These are phyloP conservation scores for Eucalyptus brandiana DNA, from an alignment of 345 rosid species.

Conservation along the genomic window DNA sequence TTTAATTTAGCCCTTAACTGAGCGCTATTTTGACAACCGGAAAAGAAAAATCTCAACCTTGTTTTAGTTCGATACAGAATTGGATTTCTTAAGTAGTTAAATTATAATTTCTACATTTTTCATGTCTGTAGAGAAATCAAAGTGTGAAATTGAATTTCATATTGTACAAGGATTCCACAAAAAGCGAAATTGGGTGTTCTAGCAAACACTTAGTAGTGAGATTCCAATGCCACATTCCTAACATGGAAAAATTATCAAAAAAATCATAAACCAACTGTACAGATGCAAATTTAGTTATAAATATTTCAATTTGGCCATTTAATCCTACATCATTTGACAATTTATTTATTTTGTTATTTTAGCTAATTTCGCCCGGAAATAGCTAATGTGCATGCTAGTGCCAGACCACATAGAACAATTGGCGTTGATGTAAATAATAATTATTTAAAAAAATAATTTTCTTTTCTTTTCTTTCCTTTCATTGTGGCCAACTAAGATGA, in stretches of 20 bases:
- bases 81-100: not conserved
- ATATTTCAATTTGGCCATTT: rapidly evolving
- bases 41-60: not conserved
- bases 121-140: not conserved
- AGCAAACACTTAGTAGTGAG: not conserved
- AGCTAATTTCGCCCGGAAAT: rapidly evolving
- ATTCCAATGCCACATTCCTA: rapidly evolving
- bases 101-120: not conserved
- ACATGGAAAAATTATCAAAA: not conserved
- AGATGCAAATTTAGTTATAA: not conserved
- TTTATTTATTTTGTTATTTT: rapidly evolving
- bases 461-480: no score
- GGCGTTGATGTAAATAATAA: rapidly evolving
- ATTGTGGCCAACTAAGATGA: no score
- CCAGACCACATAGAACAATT: rapidly evolving
- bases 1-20: not conserved
- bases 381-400: not conserved
- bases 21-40: not conserved
- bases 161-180: not conserved
- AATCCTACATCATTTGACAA: no score
- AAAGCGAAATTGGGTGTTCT: not conserved
- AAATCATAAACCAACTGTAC: rapidly evolving
- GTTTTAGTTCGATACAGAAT: not conserved
- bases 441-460: no score
- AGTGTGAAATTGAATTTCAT: not conserved